These are phyloP conservation scores for Agapanthus africanus DNA, from an alignment of 106 monocot genomes.

Conservation along the genomic window DNA sequence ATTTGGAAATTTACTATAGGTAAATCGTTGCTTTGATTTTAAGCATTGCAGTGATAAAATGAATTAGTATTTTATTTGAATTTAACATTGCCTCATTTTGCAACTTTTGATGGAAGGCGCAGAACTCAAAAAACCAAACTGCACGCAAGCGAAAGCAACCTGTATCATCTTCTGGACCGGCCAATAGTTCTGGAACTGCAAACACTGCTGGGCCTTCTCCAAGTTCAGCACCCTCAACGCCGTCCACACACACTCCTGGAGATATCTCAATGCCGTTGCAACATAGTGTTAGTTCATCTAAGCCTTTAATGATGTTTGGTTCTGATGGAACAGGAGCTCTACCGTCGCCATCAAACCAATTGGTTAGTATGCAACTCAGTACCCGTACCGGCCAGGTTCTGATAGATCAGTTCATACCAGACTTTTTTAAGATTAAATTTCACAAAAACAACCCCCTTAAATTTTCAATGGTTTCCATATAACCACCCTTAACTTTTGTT, in stretches of 20 bases:
- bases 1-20: no score
- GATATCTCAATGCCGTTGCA: slow-evolving; percentile 61
- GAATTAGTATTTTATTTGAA: not conserved
- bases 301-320: slow-evolving; percentile 64
- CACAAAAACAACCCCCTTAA: no score
- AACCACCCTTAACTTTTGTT: no score
- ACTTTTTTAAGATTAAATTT: no score
- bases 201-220: slow-evolving; percentile 72
- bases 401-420: no score
- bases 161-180: slow-evolving; percentile 70
- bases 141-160: slow-evolving; percentile 78
- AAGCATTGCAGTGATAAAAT: not conserved
- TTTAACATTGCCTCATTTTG: not conserved
- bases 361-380: slow-evolving; percentile 51
- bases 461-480: no score
- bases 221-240: slow-evolving; percentile 80
- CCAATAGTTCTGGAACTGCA: slow-evolving; percentile 84
- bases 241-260: slow-evolving; percentile 80
- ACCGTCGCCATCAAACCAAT: slow-evolving; percentile 53
- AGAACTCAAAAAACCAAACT: slow-evolving; percentile 57
- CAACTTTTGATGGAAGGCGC: not conserved
- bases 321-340: slow-evolving; percentile 73
- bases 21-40: not conserved
- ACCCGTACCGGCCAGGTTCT: no score
- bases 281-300: slow-evolving; percentile 52